phyloP scores from a whole-genome alignment of 23 red algal genomes.

The Gracilaria domingensis region DNA sequence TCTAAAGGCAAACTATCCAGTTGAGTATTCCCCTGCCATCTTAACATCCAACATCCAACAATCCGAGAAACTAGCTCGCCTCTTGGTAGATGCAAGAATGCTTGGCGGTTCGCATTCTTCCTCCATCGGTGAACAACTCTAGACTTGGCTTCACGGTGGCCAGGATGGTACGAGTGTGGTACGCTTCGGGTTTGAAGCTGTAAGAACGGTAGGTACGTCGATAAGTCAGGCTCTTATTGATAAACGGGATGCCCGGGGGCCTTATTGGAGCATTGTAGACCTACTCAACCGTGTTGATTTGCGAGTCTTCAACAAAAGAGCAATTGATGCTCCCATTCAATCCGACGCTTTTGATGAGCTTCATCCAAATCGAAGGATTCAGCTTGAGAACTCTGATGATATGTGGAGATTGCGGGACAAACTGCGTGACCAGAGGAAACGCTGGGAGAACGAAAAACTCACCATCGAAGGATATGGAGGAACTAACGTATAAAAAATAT shows the following conservation, averaged over 20 bases:
- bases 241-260: conserved; percentile 68
- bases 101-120: conserved; percentile 55
- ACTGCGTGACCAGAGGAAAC: conserved; percentile 50
- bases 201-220: conserved; percentile 84
- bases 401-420: conserved; percentile 58
- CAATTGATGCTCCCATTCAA: conserved; percentile 74
- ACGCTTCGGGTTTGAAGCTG: conserved; percentile 85
- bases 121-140: conserved; percentile 66
- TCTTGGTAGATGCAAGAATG: conserved; percentile 70
- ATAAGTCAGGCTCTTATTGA: conserved; percentile 66
- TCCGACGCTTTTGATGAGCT: conserved; percentile 88
- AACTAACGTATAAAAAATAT: conserved; percentile 11
- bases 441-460: conserved; percentile 38
- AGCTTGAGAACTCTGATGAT: conserved; percentile 59
- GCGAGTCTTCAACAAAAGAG: conserved; percentile 83
- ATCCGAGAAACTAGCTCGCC: conserved; percentile 74
- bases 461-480: conserved; percentile 39
- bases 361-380: conserved; percentile 81
- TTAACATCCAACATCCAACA: conserved; percentile 76
- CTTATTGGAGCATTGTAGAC: conserved; percentile 75
- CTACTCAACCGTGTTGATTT: conserved; percentile 75
- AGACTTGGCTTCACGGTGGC: conserved; percentile 58
- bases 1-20: conserved; percentile 93
- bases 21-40: conserved; percentile 87
- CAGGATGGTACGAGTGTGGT: conserved; percentile 31